Conservation (phyloP, 2,329 filamentous ascomycete species). For the Amesomyces nigricolor region DNA sequence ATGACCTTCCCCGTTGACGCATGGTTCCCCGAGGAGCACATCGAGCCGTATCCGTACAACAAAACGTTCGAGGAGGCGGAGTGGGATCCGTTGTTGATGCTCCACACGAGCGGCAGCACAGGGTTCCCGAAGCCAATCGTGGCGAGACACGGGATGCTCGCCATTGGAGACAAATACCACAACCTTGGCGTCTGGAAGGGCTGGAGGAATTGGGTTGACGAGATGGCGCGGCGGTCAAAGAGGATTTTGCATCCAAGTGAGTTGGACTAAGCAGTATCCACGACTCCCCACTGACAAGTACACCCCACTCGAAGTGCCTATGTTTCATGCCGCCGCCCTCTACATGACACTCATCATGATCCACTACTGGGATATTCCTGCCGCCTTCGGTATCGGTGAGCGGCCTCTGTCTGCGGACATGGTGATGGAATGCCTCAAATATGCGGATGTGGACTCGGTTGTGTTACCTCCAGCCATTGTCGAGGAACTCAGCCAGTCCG, state of each 20-base stretch:
- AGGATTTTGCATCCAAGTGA: slow-evolving; percentile 24
- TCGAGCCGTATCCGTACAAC: slow-evolving; percentile 35
- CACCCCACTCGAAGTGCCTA: slow-evolving; percentile 29
- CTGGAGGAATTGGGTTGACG: slow-evolving; percentile 11
- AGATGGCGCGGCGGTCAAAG: slow-evolving; percentile 17
- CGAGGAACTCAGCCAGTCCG: slow-evolving; percentile 38
- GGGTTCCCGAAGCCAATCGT: slow-evolving; percentile 44
- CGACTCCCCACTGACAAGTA: background rate
- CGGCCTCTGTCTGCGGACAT: slow-evolving; percentile 34
- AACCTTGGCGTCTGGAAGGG: slow-evolving; percentile 22
- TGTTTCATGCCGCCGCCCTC: slow-evolving; percentile 37
- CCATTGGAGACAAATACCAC: slow-evolving; percentile 32
- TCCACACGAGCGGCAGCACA: slow-evolving; percentile 44
- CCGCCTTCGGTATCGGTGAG: slow-evolving; percentile 30
- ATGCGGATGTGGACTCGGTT: slow-evolving; percentile 27
- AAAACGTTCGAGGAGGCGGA: slow-evolving; percentile 39
- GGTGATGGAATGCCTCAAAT: slow-evolving; percentile 30
- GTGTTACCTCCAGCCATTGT: slow-evolving; percentile 37
- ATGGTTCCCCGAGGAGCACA: slow-evolving; percentile 35
- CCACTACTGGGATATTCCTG: slow-evolving; percentile 31
- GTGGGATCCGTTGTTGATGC: slow-evolving; percentile 37
- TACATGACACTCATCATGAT: slow-evolving; percentile 23
- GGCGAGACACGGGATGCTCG: slow-evolving; percentile 35
- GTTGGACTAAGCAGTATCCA: background rate
- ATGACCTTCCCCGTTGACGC: slow-evolving; percentile 30